Evolutionary conservation across 2,329 filamentous ascomycete species (phyloP), one percentile per base, ranked within the genome.

Genomic region (Pseudogymnoascus verrucosus): DNA sequence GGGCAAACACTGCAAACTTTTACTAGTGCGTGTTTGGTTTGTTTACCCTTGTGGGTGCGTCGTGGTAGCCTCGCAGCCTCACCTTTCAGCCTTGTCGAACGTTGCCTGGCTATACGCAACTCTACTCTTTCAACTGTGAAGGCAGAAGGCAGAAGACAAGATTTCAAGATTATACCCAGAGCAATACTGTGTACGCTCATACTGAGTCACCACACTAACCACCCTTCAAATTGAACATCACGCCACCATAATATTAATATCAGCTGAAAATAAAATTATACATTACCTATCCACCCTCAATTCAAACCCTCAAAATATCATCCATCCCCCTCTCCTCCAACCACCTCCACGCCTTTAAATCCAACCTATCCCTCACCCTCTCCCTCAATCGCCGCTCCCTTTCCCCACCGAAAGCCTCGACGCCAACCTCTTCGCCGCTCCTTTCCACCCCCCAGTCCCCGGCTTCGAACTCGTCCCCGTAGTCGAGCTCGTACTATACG

Each of bases 1-100:
- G 26, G 26, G 47, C 47, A 54, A 54, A 54, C 47, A 54, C 47
- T 54, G 47, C 47, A 54, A 54, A 54, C 47, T 54, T 54, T 54
- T 54, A 19, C 47, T 54, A 54, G 47, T 16, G 47, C 47, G 47
- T 16, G 47, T 54, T 31, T 51, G 26, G 5, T 28, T 54, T 54
- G 23, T 51, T 51, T 31, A 54, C 47, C 47, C 23, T 51, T 31
- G 23, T 54, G 7, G 8, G 1, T 2, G 14, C 14, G 31, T 54
- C 23, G 26, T 54, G 23, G 47, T 31, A 54, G 23, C 47, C 47
- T 54, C 8, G 16, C 26, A 12, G 42, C 16, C 19, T 44, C 19
- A 23, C 19, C 10, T 3, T 31, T 19, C 47, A 54, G 23, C 47
- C 47, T 14, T 26, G 39, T 19, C 11, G 40, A 16, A 16, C 3